These are phyloP conservation scores for Lithocarpus polystachyus DNA, from an alignment of 306 rosid genomes.

Conservation along the genomic window DNA sequence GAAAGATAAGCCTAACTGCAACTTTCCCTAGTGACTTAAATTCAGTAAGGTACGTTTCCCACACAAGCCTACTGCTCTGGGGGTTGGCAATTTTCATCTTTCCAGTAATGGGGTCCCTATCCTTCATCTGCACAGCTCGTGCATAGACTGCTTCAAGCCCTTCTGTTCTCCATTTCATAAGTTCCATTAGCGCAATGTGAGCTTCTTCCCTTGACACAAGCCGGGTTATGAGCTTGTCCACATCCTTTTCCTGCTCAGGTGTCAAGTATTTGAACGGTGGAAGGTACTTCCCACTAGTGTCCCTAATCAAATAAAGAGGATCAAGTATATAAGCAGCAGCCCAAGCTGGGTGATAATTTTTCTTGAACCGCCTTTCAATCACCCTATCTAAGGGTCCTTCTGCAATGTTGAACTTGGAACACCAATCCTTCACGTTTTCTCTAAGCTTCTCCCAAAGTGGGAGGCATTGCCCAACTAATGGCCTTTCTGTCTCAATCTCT, in stretches of 20 bases:
- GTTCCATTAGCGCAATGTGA: slow-evolving; percentile 62
- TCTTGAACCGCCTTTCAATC: slow-evolving; percentile 54
- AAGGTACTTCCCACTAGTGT: slow-evolving; percentile 61
- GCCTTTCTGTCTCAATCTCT: slow-evolving; percentile 72
- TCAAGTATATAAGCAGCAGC: slow-evolving; percentile 67
- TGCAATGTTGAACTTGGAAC: slow-evolving; percentile 47
- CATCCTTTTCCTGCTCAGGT: slow-evolving; percentile 61
- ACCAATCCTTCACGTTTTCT: slow-evolving; percentile 69
- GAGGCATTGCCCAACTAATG: slow-evolving; percentile 85
- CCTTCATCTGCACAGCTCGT: slow-evolving; percentile 61
- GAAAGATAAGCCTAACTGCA: slow-evolving; percentile 67
- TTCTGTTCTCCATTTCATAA: slow-evolving; percentile 75
- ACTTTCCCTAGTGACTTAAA: slow-evolving; percentile 60
- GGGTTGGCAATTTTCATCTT: slow-evolving; percentile 59
- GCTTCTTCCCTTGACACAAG: slow-evolving; percentile 59
- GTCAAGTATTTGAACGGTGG: slow-evolving; percentile 64
- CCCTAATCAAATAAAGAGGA: slow-evolving; percentile 54
- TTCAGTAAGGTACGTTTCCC: slow-evolving; percentile 59
- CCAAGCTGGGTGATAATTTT: slow-evolving; percentile 76
- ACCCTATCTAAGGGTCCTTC: slow-evolving; percentile 49
- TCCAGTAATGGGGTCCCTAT: slow-evolving; percentile 51
- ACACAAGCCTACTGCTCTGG: slow-evolving; percentile 62
- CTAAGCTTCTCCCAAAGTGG: slow-evolving; percentile 83
- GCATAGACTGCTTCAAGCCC: slow-evolving; percentile 71
- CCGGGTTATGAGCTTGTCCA: slow-evolving; percentile 54